These are phyloP conservation scores for Starmerella stellata DNA, from an alignment of 805 yeast species.

Conservation along the genomic window DNA sequence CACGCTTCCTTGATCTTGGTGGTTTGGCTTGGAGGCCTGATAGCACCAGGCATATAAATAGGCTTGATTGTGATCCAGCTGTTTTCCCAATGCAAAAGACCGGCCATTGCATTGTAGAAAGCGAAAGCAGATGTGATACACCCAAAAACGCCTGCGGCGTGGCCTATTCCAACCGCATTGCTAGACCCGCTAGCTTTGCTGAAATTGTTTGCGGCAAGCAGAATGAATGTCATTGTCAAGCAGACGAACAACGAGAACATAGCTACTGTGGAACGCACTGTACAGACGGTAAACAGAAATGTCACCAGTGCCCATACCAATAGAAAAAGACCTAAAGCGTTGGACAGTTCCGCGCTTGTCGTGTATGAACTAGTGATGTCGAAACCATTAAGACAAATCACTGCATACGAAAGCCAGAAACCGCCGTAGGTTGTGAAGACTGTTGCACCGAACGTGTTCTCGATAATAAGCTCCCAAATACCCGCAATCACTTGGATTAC, in stretches of 20 bases:
- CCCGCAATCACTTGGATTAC: constrained; percentile 45
- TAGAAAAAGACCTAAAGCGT: constrained; percentile 42
- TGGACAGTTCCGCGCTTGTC: constrained; percentile 19
- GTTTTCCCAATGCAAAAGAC: constrained; percentile 40
- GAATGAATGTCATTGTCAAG: constrained; percentile 36
- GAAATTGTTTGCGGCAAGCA: constrained; percentile 37
- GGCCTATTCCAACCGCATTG: constrained; percentile 24
- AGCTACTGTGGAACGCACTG: constrained; percentile 47
- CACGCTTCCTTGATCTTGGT: constrained; percentile 2
- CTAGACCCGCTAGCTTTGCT: constrained; percentile 15
- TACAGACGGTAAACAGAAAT: constrained; percentile 33
- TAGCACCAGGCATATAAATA: constrained; percentile 30
- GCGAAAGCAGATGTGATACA: constrained; percentile 38
- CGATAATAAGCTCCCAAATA: constrained; percentile 47
- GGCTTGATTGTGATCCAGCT: constrained; percentile 39
- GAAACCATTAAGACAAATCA: constrained; percentile 35
- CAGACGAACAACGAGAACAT: constrained; percentile 40
- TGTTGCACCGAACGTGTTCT: constrained; percentile 49
- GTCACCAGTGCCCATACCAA: constrained; percentile 51
- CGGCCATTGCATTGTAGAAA: constrained; percentile 48
- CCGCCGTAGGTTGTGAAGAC: constrained; percentile 32
- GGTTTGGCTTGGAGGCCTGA: constrained; percentile 9
- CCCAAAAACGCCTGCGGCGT: constrained; percentile 50
- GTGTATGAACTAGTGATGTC: constrained; percentile 31
- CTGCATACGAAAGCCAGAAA: constrained; percentile 50